These are phyloP conservation scores for Cystobasidium pallidum DNA, from an alignment of 1,284 basidiomycete genomes.

Conservation along the genomic window DNA sequence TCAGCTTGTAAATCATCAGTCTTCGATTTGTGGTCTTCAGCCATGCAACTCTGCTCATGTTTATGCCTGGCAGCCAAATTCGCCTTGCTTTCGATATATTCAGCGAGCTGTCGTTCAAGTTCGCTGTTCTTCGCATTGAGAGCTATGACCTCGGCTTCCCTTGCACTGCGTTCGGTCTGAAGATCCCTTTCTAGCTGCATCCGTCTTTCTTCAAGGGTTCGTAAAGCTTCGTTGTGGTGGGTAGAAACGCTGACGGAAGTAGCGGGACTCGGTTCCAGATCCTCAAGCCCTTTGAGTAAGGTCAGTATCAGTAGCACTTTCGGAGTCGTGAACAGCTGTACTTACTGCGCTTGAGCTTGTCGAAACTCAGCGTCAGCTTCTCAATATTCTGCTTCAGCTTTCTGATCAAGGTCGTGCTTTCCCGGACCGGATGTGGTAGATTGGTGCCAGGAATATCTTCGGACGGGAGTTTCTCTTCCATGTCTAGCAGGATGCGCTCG, in stretches of 20 bases:
- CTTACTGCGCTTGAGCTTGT: constrained; percentile 75
- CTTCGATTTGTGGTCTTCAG: not conserved
- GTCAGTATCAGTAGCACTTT: not conserved
- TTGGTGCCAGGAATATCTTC: constrained; percentile 37
- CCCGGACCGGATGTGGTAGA: constrained; percentile 31
- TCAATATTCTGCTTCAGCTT: constrained; percentile 75
- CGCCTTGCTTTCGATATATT: not conserved
- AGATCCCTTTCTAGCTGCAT: constrained; percentile 72
- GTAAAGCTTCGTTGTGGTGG: constrained; percentile 67
- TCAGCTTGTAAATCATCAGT: constrained; percentile 3
- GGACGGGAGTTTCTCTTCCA: constrained; percentile 28
- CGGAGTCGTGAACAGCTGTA: constrained; percentile 54
- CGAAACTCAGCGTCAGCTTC: constrained; percentile 71
- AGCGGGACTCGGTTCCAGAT: constrained; percentile 4
- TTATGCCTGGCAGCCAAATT: not conserved
- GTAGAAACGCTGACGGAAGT: constrained; percentile 26
- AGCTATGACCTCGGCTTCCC: constrained; percentile 48
- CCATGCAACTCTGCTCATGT: not conserved
- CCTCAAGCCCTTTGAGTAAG: constrained; percentile 27
- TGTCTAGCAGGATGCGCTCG: constrained; percentile 20
- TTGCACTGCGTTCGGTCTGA: constrained; percentile 47
- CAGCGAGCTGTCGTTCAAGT: constrained; percentile 21
- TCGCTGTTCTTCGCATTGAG: constrained; percentile 43
- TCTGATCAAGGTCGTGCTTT: constrained; percentile 52
- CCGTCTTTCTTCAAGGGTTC: constrained; percentile 70